These are phyloP conservation scores for Amanita inopinata DNA, from an alignment of 768 basidiomycete genomes.

Conservation along the genomic window DNA sequence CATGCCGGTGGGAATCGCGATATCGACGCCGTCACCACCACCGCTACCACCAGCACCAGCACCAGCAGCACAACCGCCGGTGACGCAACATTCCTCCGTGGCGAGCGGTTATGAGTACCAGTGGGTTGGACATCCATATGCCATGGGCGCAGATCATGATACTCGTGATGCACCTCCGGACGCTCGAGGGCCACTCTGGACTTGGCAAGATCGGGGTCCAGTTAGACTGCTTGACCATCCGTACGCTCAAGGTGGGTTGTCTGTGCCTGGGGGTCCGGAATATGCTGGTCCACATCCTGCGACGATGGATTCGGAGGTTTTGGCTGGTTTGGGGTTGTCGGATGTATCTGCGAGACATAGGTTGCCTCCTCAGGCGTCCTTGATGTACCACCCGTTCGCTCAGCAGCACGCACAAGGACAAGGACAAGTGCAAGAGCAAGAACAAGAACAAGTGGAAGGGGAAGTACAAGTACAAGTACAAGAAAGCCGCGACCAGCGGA, in stretches of 20 bases:
- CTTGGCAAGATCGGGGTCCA: slow-evolving; percentile 19
- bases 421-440: neutral
- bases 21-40: slow-evolving; percentile 22
- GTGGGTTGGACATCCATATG: slow-evolving; percentile 2
- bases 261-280: slow-evolving; percentile 16
- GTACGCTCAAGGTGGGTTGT: slow-evolving; percentile 36
- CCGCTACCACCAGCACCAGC: neutral
- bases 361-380: slow-evolving; percentile 25
- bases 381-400: neutral
- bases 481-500: neutral
- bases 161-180: slow-evolving; percentile 13
- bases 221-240: slow-evolving; percentile 34
- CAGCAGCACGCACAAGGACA: neutral
- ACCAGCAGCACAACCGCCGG: neutral
- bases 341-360: slow-evolving; percentile 25
- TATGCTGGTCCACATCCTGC: slow-evolving; percentile 29
- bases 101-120: neutral
- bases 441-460: neutral
- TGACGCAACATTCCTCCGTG: neutral
- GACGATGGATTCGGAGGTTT: slow-evolving; percentile 3
- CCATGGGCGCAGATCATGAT: slow-evolving; percentile 9
- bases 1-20: slow-evolving; percentile 27
- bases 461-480: neutral
- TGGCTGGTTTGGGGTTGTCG: slow-evolving; percentile 13
- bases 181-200: slow-evolving; percentile 17